Percentiles rank a stretch among this genome's conserved stretches.
Evolutionary conservation across 2,329 filamentous ascomycete species (phyloP).

Genomic region (Tricladium varicosporioides): DNA sequence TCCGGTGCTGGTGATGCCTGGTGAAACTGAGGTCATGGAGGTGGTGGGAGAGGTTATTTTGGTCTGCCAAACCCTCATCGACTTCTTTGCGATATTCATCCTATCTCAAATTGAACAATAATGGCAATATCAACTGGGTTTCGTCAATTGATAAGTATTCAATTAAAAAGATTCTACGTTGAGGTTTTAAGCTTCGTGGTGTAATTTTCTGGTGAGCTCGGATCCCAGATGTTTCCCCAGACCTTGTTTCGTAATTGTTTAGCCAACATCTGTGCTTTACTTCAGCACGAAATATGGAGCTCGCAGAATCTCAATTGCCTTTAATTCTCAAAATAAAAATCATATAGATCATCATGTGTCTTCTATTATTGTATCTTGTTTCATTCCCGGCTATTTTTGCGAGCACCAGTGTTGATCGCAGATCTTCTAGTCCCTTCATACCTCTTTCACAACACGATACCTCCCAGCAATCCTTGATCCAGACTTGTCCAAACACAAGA

Average conservation of each 20-base stretch:
- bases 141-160: not conserved
- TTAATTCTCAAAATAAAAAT: not conserved
- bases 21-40: too few relatives aligned
- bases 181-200: not conserved
- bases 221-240: not conserved
- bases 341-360: not conserved
- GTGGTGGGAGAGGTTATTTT: too few relatives aligned
- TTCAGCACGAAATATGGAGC: not conserved
- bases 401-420: too few relatives aligned
- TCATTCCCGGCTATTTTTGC: too few relatives aligned
- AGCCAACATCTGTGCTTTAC: not conserved
- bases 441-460: too few relatives aligned
- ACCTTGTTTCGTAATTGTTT: not conserved
- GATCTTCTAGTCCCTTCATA: too few relatives aligned
- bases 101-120: not conserved
- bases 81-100: too few relatives aligned
- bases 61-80: too few relatives aligned
- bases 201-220: not conserved
- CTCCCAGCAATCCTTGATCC: too few relatives aligned
- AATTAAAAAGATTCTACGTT: not conserved
- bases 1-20: too few relatives aligned
- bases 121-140: not conserved
- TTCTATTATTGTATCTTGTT: too few relatives aligned
- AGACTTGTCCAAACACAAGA: too few relatives aligned
- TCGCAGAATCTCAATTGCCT: not conserved